These are phyloP conservation scores for Chaetomium cochliodes DNA, from an alignment of 495 filamentous ascomycete genomes.

Conservation along the genomic window DNA sequence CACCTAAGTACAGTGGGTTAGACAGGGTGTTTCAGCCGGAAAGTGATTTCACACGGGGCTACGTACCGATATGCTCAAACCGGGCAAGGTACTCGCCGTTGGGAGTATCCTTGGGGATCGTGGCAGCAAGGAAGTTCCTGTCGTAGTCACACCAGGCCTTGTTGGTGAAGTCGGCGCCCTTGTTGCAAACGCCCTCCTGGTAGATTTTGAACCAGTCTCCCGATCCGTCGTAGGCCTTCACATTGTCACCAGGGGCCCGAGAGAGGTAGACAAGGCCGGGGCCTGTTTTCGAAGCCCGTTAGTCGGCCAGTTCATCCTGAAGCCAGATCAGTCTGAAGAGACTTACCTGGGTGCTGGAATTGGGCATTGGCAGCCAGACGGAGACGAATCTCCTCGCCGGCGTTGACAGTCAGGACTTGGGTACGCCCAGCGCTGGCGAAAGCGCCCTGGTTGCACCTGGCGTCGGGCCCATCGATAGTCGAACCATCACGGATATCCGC, in stretches of 20 bases:
- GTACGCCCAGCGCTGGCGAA: background rate
- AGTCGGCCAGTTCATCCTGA: background rate
- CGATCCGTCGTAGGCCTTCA: conserved; percentile 1
- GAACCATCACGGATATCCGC: background rate
- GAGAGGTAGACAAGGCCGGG: conserved; percentile 1
- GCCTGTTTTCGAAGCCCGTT: background rate
- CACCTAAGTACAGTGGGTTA: background rate
- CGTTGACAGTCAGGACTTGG: background rate
- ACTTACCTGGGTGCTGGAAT: conserved; percentile 2
- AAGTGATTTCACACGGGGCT: background rate
- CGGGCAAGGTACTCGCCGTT: conserved; percentile 7
- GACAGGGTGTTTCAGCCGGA: background rate
- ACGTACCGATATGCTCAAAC: conserved; percentile 1
- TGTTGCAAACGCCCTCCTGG: background rate
- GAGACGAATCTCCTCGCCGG: background rate
- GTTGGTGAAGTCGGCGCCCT: background rate
- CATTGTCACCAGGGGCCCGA: background rate
- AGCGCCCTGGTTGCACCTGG: conserved; percentile 6
- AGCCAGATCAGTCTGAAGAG: background rate
- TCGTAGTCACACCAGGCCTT: background rate
- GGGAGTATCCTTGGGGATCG: conserved; percentile 1
- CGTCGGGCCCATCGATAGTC: conserved; percentile 1
- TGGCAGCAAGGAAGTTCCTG: background rate
- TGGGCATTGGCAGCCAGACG: background rate
- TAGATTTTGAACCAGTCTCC: conserved; percentile 8